A percentile compares a stretch with the other conserved stretches of the same genome.
Conservation (phyloP, 257 asterid species). For the Anisodus tanguticus region DNA sequence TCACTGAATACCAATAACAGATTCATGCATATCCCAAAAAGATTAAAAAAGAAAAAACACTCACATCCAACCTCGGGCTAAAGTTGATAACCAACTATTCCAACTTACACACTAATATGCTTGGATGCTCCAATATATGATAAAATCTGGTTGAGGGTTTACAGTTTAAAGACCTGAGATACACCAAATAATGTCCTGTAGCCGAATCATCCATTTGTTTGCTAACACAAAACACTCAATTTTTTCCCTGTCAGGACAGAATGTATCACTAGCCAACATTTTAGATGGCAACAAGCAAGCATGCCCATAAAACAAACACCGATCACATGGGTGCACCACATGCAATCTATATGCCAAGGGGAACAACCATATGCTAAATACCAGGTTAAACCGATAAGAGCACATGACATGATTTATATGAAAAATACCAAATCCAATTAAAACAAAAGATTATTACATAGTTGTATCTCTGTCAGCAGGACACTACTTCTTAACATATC, state of each 20-base stretch:
- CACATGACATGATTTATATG: neutral
- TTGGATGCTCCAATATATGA: neutral
- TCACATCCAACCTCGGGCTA: neutral
- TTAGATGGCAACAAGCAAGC: neutral
- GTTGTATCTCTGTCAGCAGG: neutral
- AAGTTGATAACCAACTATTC: neutral
- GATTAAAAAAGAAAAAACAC: neutral
- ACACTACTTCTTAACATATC: slow-evolving; percentile 12
- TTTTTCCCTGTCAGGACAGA: neutral
- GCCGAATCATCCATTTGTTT: neutral
- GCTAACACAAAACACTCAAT: neutral
- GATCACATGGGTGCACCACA: neutral
- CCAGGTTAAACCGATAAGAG: neutral
- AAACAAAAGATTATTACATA: slow-evolving; percentile 20
- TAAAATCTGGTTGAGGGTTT: neutral
- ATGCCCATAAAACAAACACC: neutral
- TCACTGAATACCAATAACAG: neutral
- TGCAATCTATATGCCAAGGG: neutral
- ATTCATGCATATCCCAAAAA: neutral
- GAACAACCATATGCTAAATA: neutral
- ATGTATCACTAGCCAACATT: neutral
- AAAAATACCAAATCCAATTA: slow-evolving; percentile 4
- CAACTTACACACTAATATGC: neutral
- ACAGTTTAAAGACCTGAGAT: neutral
- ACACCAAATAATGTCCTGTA: neutral